Percentiles rank a stretch among this genome's conserved stretches.
Conservation (phyloP, 257 asterid species). For the Oldenlandia corymbosa region DNA sequence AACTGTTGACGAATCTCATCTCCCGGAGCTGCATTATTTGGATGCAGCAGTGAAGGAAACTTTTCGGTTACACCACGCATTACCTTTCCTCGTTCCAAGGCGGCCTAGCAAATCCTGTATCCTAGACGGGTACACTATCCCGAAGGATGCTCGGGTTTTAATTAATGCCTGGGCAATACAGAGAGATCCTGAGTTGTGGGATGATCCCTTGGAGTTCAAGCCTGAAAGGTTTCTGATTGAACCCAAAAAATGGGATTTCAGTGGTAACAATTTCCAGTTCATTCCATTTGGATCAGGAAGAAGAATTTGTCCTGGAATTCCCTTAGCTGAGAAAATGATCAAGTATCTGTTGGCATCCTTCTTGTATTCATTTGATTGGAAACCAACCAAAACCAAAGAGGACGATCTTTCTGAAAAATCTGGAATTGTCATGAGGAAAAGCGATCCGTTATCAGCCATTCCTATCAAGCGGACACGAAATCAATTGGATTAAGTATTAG, state of each 20-base stretch:
- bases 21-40: conserved; percentile 28
- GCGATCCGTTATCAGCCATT: conserved; percentile 22
- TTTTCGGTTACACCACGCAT: conserved; percentile 33
- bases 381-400: conserved; percentile 24
- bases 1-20: conserved; percentile 42
- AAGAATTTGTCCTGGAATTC: conserved; percentile 35
- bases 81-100: conserved; percentile 34
- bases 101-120: conserved; percentile 17
- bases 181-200: conserved; percentile 41
- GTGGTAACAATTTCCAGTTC: conserved; percentile 28
- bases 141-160: conserved; percentile 24
- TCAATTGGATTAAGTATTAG: no score
- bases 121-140: conserved; percentile 33
- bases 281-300: conserved; percentile 50
- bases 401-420: conserved; percentile 28
- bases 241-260: conserved; percentile 19
- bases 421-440: conserved; percentile 34
- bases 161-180: conserved; percentile 32
- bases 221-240: conserved; percentile 39
- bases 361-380: conserved; percentile 39
- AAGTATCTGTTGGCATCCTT: conserved; percentile 31
- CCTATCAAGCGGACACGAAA: conserved; percentile 20
- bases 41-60: conserved; percentile 37
- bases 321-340: conserved; percentile 36
- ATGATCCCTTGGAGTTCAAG: conserved; percentile 29